Evolutionary conservation across 2,329 filamentous ascomycete genomes (phyloP).

Genomic region (Tolypocladium tundrense): DNA sequence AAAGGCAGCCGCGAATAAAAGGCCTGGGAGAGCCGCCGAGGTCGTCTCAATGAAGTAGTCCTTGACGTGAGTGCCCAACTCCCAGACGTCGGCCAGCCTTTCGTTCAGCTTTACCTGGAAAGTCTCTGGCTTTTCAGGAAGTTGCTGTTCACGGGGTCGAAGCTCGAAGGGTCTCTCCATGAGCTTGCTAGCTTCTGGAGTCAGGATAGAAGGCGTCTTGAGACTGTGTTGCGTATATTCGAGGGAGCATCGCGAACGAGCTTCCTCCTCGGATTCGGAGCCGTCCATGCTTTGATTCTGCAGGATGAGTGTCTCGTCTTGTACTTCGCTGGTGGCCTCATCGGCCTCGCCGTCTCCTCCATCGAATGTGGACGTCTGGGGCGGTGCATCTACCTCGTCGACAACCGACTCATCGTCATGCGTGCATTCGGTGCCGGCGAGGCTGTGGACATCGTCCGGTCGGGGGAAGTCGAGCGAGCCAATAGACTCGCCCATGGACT

Average conservation of each 20-base stretch:
- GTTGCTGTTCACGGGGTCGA: not conserved
- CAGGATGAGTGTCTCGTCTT: not conserved
- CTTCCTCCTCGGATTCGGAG: constrained; percentile 27
- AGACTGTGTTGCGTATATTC: constrained; percentile 40
- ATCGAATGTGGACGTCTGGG: not conserved
- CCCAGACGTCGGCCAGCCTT: constrained; percentile 8
- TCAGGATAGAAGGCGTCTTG: constrained; percentile 29
- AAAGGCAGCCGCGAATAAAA: constrained; percentile 13
- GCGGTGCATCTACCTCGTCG: constrained; percentile 19
- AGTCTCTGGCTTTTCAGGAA: constrained; percentile 3
- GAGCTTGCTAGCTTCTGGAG: constrained; percentile 22
- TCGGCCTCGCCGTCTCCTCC: not conserved
- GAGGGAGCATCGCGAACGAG: constrained; percentile 29
- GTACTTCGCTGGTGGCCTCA: not conserved
- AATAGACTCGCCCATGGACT: constrained; percentile 38
- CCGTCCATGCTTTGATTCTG: not conserved
- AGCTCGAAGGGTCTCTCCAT: constrained; percentile 8
- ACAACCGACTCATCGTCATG: constrained; percentile 30
- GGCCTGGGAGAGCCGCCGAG: constrained; percentile 12
- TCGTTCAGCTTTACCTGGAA: constrained; percentile 4
- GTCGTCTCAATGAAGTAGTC: constrained; percentile 8
- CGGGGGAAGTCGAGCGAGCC: constrained; percentile 38
- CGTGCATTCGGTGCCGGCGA: constrained; percentile 37
- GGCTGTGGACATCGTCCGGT: constrained; percentile 41
- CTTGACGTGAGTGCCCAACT: constrained; percentile 3